Conservation (phyloP, 2,329 filamentous ascomycete genomes). For the Colletotrichum phormii region DNA sequence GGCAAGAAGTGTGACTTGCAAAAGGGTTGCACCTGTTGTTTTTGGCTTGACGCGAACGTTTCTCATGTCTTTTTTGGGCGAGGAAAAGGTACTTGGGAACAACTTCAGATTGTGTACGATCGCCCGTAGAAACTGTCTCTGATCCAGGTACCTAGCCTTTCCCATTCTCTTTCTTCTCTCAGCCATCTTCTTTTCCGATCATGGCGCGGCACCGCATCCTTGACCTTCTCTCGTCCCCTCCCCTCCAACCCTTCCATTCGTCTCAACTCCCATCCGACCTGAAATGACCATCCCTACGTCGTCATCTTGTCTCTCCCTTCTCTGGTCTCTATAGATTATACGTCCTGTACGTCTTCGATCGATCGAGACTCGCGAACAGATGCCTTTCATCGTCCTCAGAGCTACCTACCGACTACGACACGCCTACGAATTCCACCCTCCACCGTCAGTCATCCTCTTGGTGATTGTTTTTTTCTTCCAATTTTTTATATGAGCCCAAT, state of each 20-base stretch:
- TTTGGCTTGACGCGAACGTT: conserved; percentile 19
- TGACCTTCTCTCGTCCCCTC: not conserved
- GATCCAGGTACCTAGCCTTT: not conserved
- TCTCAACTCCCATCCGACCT: conserved; percentile 1
- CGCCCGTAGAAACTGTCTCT: not conserved
- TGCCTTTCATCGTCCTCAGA: not conserved
- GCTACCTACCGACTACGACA: not conserved
- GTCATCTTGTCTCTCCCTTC: conserved; percentile 6
- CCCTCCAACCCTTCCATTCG: not conserved
- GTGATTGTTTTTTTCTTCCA: not conserved
- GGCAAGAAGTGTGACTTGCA: not conserved
- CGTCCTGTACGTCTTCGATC: not conserved
- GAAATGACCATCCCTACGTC: not conserved
- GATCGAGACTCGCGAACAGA: not conserved
- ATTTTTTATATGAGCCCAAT: conserved; percentile 29
- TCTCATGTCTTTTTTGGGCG: not conserved
- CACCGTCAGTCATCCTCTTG: not conserved
- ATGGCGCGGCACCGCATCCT: not conserved
- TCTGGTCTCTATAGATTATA: not conserved
- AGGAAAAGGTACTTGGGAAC: not conserved
- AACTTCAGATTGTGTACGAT: not conserved
- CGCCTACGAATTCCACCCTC: not conserved
- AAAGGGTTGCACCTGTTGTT: not conserved
- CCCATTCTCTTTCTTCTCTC: not conserved
- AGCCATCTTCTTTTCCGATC: not conserved